Base-by-base conservation (phyloP, 2,329 filamentous ascomycete genomes). In the Cladosporium velox region DNA sequence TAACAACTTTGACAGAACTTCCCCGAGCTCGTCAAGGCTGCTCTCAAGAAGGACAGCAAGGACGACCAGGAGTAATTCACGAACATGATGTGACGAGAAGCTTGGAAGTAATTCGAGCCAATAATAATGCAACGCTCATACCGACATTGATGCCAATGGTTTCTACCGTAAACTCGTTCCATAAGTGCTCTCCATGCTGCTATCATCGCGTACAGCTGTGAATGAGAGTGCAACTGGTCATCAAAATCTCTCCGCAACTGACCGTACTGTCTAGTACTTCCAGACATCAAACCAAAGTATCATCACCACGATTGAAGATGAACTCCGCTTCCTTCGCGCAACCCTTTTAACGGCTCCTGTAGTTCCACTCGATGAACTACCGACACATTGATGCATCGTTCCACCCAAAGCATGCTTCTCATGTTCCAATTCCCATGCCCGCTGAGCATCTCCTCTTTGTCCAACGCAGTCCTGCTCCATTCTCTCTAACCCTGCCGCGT, bases 1-100 rank as follows among this genome's bases (percentile, higher is more conserved):
- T 63, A 38, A 32, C 28, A 0, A 28, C 8, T 32, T 21, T 34
- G 26, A 7, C 59, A 70, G 67, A 70, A 69, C 65, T 68, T 69
- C 55, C 49, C 34, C n/a, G 71, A 73, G 69, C 67, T 73, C 18
- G 69, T 73, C n/a, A 64, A 68, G 28, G 71, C 70, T 55, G 72
- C 71, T 21, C 71, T 72, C 55, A 59, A 68, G 30, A 69, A 69
- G 65, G 41, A 47, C 41, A 47, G 21, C n/a, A 47, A 47, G 41
- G n/a, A 44, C 7, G 38, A 44, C 18, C 15, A 44, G 15, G 41
- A 47, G 2, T 47, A 47, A 47, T 47, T 21, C 41, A 47, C 14
- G 41, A 47, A 47, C 41, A 47, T 47, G 41, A 47, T 47, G 41
- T 47, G 18, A 47, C n/a, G 41, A 47, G 8, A 47, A 21, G n/a